Conservation (phyloP, 345 rosid species). For the Adansonia digitata region DNA sequence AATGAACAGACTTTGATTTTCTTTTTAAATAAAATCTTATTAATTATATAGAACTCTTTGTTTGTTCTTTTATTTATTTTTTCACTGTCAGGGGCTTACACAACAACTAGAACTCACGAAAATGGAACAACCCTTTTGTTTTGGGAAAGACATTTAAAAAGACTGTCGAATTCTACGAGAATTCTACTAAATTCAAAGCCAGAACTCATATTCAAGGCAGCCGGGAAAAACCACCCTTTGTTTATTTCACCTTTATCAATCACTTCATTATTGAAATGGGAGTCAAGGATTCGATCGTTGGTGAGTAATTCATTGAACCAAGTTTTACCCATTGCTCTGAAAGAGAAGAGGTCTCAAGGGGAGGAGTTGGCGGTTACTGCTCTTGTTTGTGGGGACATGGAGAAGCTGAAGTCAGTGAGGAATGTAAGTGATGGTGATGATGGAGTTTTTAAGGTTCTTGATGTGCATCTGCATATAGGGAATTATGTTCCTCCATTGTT, state of each 20-base stretch:
- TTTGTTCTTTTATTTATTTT: background rate
- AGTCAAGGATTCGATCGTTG: slow-evolving; percentile 32
- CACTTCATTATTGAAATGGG: slow-evolving; percentile 29
- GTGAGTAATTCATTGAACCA: slow-evolving; percentile 43
- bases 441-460: slow-evolving; percentile 28
- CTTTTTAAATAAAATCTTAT: background rate
- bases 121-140: slow-evolving; percentile 47
- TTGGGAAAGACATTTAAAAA: slow-evolving; percentile 61
- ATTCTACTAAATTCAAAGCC: slow-evolving; percentile 50
- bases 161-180: slow-evolving; percentile 53
- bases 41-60: background rate
- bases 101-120: slow-evolving; percentile 71
- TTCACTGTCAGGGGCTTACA: slow-evolving; percentile 59
- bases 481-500: slow-evolving; percentile 47
- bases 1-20: background rate
- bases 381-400: slow-evolving; percentile 55
- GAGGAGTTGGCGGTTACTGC: slow-evolving; percentile 74
- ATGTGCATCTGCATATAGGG: slow-evolving; percentile 62
- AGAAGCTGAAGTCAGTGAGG: slow-evolving; percentile 29
- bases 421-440: background rate
- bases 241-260: slow-evolving; percentile 5
- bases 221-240: background rate
- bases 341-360: slow-evolving; percentile 34
- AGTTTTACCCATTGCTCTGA: slow-evolving; percentile 36
- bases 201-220: slow-evolving; percentile 32